Base-by-base conservation (phyloP, 768 basidiomycete species). In the Rubroboletus pulcherrimus region DNA sequence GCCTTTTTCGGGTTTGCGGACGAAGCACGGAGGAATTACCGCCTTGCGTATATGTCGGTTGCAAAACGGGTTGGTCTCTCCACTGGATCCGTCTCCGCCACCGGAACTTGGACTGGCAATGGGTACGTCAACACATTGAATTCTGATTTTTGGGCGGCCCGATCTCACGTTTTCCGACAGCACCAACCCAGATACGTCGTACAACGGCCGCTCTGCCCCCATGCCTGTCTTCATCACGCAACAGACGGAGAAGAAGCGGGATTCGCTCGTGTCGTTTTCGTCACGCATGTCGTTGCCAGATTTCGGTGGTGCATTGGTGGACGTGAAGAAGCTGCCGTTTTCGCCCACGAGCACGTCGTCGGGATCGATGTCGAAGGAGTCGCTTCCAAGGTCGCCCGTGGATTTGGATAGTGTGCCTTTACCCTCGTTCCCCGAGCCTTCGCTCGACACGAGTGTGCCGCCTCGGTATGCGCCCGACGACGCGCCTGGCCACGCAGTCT, bases 1-100 rank as follows among this genome's bases (percentile, higher is more conserved):
- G 73, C 66, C 14, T 87, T 85, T 76, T 89, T 89, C 62, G 86
- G 85, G 0, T 82, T 87, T 47, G 83, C 82, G 4, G 84, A 84
- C 39, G 87, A 88, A 68, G 84, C 87, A 30, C 74, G 72, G 62
- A 78, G 73, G 63, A 76, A 85, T 55, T 88, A 87, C 64, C 74
- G 77, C 10, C 64, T 66, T 7, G 75, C 73, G 0, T 68, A 76
- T 56, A 41, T 53, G 34, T 72, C 74, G 2, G 72, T 81, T 26
- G 72, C 76, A 38, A 71, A 67, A 55, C 61, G 63, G 37, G 68
- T 70, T 49, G 74, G 72, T 51, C 54, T 67, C 33, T 70, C 70
- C n/a, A 71, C 66, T 5, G 70, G 58, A 30, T 56, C 56, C 1
- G 43, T 68, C 4, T 57, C 71, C 34, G 26, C 61, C 39, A 61